Percentiles rank a stretch among this genome's conserved stretches.
Conservation (phyloP, 2,329 filamentous ascomycete genomes). For the Colletotrichum musicola region DNA sequence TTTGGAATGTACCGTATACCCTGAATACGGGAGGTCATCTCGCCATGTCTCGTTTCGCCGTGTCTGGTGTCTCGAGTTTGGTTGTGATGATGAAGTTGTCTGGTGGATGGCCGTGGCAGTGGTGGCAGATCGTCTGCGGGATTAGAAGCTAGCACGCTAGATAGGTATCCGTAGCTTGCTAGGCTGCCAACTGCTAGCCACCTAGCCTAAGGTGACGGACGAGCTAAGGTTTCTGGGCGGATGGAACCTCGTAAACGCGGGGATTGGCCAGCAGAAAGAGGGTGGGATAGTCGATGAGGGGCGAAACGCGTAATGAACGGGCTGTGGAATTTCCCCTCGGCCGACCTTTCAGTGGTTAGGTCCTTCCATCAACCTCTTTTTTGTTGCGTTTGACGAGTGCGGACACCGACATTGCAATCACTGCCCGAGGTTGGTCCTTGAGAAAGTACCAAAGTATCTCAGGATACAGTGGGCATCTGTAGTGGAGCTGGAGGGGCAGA, state of each 20-base stretch:
- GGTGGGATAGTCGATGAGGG: conserved; percentile 35
- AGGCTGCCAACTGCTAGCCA: no score
- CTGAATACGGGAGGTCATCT: conserved; percentile 7
- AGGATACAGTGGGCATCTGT: neutral
- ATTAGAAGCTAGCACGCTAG: neutral
- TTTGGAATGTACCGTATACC: neutral
- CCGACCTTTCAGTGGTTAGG: neutral
- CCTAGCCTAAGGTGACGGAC: neutral
- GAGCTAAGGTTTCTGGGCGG: conserved; percentile 33
- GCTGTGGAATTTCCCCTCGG: conserved; percentile 16
- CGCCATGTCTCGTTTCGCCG: neutral
- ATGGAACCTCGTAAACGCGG: conserved; percentile 24
- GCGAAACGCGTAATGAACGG: conserved; percentile 39
- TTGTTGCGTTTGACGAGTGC: neutral
- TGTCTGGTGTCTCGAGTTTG: conserved; percentile 1
- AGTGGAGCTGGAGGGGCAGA: conserved; percentile 6
- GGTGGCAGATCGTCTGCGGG: conserved; percentile 25
- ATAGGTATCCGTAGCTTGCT: no score
- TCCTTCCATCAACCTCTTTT: conserved; percentile 8
- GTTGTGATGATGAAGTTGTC: neutral
- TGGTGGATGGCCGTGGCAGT: conserved; percentile 19
- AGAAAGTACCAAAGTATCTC: neutral
- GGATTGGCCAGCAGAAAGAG: conserved; percentile 17
- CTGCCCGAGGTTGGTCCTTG: neutral
- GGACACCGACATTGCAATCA: neutral